Base-by-base conservation (phyloP, 2,329 filamentous ascomycete species). In the Camillea tinctor region DNA sequence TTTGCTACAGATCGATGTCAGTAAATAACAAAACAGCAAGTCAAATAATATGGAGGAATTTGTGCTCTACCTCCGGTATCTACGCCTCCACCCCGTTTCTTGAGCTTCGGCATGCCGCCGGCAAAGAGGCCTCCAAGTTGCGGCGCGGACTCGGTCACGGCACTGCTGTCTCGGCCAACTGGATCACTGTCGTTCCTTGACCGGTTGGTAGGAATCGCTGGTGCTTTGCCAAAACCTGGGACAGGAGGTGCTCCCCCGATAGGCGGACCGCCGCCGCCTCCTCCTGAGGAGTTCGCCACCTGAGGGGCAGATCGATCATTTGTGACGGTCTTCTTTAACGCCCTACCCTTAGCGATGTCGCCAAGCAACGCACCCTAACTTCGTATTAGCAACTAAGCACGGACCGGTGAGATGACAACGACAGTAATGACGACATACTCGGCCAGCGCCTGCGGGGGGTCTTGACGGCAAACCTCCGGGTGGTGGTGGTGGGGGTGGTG, bases 41-140 rank as follows among this genome's bases (percentile, higher is more conserved):
- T 21, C 26, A 54, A 9, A n/a, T 22, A 30, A 15, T 13, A 24
- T 20, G 17, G 23, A 23, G 36, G 4, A 44, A n/a, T n/a, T 1
- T 15, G 1, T 30, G 49, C 59, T 81, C 69, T 69, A 84, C 83
- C 83, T 73, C 88, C 91, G 1, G 91, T 94, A 75, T 92, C 84
- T 60, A 94, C 81, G 48, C 90, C 90, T 53, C 91, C 93, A 58
- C 92, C 90, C 2, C 88, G 84, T 79, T 96, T 97, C 74, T 91
- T 91, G 71, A 99, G 75, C 78, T 97, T 98, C 2, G 95, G 95
- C 86, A 98, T 98, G 44, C 94, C 95, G 40, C 92, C 93, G 1
- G 91, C 92, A 72, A 99, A 97, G 23, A 99, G 76, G 1, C 95
- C 95, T 26, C 81, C 94, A 11, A 98, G 76, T 73, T 97, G 94